Percentiles rank a stretch among this genome's conserved stretches.
phyloP scores from a whole-genome alignment of 1,284 basidiomycete species.

The Leccinum griseonigrum region DNA sequence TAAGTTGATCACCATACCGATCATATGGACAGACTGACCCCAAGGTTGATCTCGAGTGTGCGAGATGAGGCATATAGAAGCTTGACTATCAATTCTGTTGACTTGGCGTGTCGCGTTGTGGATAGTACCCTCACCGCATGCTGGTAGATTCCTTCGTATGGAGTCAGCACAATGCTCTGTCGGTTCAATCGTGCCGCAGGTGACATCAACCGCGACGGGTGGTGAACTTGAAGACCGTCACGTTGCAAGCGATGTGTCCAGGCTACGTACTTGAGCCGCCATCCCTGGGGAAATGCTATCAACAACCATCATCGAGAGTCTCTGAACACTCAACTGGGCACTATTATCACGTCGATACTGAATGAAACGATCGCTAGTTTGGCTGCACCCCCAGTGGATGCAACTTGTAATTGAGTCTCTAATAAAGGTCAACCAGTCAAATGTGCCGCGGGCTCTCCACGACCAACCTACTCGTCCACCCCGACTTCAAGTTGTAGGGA shows the following conservation, averaged over 20 bases:
- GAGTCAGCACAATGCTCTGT: too few species aligned
- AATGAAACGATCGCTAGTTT: neutral
- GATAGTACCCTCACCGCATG: too few species aligned
- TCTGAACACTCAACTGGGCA: neutral
- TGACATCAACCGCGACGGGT: too few species aligned
- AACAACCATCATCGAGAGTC: neutral
- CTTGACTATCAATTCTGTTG: neutral
- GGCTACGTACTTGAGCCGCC: neutral
- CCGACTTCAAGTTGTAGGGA: neutral
- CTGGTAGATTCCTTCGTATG: too few species aligned
- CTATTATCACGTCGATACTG: neutral
- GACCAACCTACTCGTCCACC: too few species aligned
- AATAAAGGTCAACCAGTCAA: too few species aligned
- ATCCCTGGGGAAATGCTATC: neutral
- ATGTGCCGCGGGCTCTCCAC: neutral
- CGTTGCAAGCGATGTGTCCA: neutral
- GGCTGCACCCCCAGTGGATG: too few species aligned
- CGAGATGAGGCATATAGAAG: neutral
- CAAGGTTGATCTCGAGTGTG: neutral
- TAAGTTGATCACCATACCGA: neutral
- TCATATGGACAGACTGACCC: neutral
- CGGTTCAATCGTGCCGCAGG: too few species aligned
- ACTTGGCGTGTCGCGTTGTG: neutral
- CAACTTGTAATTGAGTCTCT: too few species aligned
- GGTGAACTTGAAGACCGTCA: neutral